Conservation (phyloP, 495 filamentous ascomycete species). For the Daldinia bambusicola region DNA sequence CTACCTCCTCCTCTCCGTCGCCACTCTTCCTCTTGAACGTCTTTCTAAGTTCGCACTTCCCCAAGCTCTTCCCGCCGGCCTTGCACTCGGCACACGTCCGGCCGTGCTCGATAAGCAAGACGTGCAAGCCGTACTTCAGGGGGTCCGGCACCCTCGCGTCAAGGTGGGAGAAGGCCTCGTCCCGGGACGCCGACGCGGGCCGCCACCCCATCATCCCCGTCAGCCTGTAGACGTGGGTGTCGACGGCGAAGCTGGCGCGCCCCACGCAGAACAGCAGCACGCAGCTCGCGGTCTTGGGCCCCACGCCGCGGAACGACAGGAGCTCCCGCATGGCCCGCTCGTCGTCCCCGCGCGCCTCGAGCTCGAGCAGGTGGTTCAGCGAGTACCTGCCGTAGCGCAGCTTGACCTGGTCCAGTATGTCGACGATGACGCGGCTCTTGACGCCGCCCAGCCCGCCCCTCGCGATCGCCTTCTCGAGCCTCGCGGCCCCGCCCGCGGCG, state of each 20-base stretch:
- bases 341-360: constrained; percentile 57
- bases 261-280: constrained; percentile 80
- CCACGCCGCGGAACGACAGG: constrained; percentile 80
- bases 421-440: constrained; percentile 82
- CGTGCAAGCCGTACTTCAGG: constrained; percentile 83
- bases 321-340: constrained; percentile 77
- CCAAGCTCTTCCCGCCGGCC: constrained; percentile 56
- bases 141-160: constrained; percentile 80
- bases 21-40: constrained; percentile 32
- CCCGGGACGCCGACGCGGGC: constrained; percentile 65
- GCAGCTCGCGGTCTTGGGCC: constrained; percentile 88
- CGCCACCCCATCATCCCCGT: constrained; percentile 84
- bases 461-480: constrained; percentile 78
- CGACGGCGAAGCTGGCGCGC: constrained; percentile 80
- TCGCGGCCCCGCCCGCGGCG: constrained; percentile 66
- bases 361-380: constrained; percentile 75
- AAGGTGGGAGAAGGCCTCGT: constrained; percentile 79
- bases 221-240: constrained; percentile 83
- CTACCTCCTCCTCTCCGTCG: background rate
- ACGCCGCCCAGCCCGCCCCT: constrained; percentile 73
- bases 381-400: constrained; percentile 68
- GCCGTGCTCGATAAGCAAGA: constrained; percentile 83
- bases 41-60: constrained; percentile 42
- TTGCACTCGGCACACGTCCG: constrained; percentile 78
- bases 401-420: constrained; percentile 76